Evolutionary conservation across 2,329 filamentous ascomycete genomes (phyloP).

Genomic region (Ophiostoma quercus): DNA sequence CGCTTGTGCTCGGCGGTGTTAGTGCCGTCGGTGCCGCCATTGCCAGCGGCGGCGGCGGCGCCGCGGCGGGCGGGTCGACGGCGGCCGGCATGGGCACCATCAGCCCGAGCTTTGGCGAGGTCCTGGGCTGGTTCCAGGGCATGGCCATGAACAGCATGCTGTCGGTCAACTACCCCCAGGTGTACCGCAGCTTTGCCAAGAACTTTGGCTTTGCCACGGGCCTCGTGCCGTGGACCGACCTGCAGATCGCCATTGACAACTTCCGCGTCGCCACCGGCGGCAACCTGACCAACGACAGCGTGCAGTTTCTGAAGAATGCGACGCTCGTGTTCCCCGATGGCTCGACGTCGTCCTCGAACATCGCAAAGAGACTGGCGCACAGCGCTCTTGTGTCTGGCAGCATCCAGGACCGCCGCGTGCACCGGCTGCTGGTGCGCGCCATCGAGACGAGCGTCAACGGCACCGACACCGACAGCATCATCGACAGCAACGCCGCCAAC

Average conservation of each 20-base stretch:
- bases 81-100: constrained; percentile 55
- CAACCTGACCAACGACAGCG: constrained; percentile 75
- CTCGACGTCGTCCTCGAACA: constrained; percentile 39
- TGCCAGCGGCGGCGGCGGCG: constrained; percentile 48
- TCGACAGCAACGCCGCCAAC: constrained; percentile 43
- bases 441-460: constrained; percentile 44
- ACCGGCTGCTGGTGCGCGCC: constrained; percentile 39
- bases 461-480: constrained; percentile 38
- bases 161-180: constrained; percentile 76
- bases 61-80: constrained; percentile 41
- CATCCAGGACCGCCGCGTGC: constrained; percentile 15
- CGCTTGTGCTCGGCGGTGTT: constrained; percentile 66
- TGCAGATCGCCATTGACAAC: constrained; percentile 77
- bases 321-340: constrained; percentile 67
- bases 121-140: constrained; percentile 85
- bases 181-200: constrained; percentile 84
- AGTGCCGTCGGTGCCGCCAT: constrained; percentile 49
- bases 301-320: constrained; percentile 66
- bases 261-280: constrained; percentile 80
- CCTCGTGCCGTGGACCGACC: constrained; percentile 71
- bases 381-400: constrained; percentile 44
- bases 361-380: constrained; percentile 53
- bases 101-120: constrained; percentile 80
- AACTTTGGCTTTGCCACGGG: constrained; percentile 93
- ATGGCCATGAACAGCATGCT: constrained; percentile 97